Base-by-base conservation (phyloP, 768 basidiomycete species). In the Terana coerulea region DNA sequence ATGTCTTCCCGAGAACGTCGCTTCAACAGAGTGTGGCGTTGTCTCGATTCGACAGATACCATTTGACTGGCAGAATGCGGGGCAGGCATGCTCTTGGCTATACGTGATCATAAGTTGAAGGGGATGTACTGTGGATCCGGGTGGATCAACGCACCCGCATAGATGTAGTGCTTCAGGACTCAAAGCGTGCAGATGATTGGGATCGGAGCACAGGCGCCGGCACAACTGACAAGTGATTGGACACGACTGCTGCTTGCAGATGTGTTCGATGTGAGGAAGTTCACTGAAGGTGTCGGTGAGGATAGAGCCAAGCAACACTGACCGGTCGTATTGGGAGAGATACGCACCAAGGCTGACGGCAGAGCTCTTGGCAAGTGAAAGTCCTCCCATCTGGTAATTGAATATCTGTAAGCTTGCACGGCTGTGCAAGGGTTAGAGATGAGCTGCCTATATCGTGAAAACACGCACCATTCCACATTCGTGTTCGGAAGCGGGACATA, bases 31-130 rank as follows among this genome's bases (percentile, higher is more conserved):
- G 45, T 78, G 75, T 0, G 83, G 83, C 0, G 74, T 68, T 0
- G 76, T 80, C 47, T 83, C 75, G 14, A 84, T 83, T 40, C 81
- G 71, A 49, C 83, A 85, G n/a, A 76, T 78, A 3, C 84, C 83
- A 1, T 60, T 57, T 0, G 72, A 67, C n/a, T 65, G 55, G 51
- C 83, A 85, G 2, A 67, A 33, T 0, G 69, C 61, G 12, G 58
- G 43, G 53, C 82, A 84, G 14, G 69, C 48, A 58, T 84, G 82
- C 17, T 71, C 67, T 68, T 84, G 75, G 1, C 82, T 84, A n/a
- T n/a, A n/a, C n/a, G 40, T n/a, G 36, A 10, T 22, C 5, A 42
- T 2, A 28, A 14, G 8, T 17, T 1, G 24, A 5, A 10, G 19
- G n/a, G n/a, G n/a, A n/a, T n/a, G 11, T 3, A 47, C n/a, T 12